Conservation (phyloP, 805 yeast species). For the Lipomyces yamadae region DNA sequence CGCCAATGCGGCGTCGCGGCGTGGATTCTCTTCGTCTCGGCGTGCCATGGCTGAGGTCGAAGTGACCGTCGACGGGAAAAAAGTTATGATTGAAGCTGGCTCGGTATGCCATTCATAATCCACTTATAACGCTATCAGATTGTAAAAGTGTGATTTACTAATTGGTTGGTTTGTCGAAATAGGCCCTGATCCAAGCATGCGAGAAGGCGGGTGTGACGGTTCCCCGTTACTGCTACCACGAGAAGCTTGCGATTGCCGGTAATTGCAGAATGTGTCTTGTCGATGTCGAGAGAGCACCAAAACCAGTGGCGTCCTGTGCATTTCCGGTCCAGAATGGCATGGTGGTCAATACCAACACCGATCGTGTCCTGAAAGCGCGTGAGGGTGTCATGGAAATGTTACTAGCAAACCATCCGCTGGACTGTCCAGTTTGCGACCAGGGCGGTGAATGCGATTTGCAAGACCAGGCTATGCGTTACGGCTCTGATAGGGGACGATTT, state of each 20-base stretch:
- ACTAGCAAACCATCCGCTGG: conserved; percentile 86
- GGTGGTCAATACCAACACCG: conserved; percentile 81
- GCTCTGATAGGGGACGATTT: conserved; percentile 85
- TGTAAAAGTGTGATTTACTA: background rate
- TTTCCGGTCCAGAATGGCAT: conserved; percentile 90
- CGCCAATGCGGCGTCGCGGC: conserved; percentile 2
- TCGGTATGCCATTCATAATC: conserved; percentile 46
- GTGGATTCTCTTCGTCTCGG: conserved; percentile 48
- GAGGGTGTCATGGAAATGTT: conserved; percentile 91
- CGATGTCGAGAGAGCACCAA: conserved; percentile 87
- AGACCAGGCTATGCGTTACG: conserved; percentile 80
- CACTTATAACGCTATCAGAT: background rate
- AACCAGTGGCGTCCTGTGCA: conserved; percentile 88
- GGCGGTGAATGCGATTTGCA: conserved; percentile 95
- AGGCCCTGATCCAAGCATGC: conserved; percentile 84
- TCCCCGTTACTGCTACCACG: conserved; percentile 91
- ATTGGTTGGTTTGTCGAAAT: background rate
- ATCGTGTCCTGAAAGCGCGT: conserved; percentile 78
- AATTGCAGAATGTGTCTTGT: conserved; percentile 93
- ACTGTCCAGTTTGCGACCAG: conserved; percentile 92
- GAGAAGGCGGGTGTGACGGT: conserved; percentile 87
- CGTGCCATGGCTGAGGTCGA: conserved; percentile 58
- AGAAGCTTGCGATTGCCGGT: conserved; percentile 87
- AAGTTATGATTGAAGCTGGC: conserved; percentile 81
- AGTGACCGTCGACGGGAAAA: conserved; percentile 66